Conservation (phyloP, 2,329 filamentous ascomycete genomes). For the Didymella keratinophila region DNA sequence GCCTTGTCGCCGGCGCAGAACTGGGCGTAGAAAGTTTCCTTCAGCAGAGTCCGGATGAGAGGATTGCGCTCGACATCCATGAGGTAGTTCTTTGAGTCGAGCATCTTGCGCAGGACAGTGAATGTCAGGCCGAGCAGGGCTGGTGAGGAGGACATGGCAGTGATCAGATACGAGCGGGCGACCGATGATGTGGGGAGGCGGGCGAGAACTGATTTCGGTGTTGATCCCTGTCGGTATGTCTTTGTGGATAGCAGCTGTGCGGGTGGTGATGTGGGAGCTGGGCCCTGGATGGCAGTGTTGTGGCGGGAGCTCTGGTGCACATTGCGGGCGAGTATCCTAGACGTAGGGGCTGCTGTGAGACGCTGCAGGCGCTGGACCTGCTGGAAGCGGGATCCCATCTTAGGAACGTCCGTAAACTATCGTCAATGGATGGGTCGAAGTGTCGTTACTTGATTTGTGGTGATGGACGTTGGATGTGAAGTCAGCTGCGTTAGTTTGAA, state of each 20-base stretch:
- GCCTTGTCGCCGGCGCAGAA: slow-evolving; percentile 86
- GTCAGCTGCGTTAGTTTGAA: background rate
- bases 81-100: slow-evolving; percentile 70
- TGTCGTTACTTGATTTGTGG: slow-evolving; percentile 6
- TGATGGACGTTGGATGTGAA: slow-evolving; percentile 2
- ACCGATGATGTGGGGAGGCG: slow-evolving; percentile 72
- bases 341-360: slow-evolving; percentile 30
- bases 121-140: slow-evolving; percentile 75
- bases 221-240: slow-evolving; percentile 21
- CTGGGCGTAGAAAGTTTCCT: slow-evolving; percentile 86
- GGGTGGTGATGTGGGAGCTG: slow-evolving; percentile 24
- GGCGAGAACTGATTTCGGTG: slow-evolving; percentile 59
- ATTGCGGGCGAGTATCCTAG: slow-evolving; percentile 35
- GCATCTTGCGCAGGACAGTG: slow-evolving; percentile 71
- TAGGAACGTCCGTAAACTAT: background rate
- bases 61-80: slow-evolving; percentile 80
- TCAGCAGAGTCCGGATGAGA: slow-evolving; percentile 72
- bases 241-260: slow-evolving; percentile 31
- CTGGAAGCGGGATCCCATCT: slow-evolving; percentile 35
- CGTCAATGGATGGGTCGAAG: slow-evolving; percentile 4
- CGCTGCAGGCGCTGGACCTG: slow-evolving; percentile 35
- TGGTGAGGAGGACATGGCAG: slow-evolving; percentile 73
- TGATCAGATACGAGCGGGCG: slow-evolving; percentile 73
- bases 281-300: slow-evolving; percentile 39
- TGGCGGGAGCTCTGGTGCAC: slow-evolving; percentile 44